phyloP scores from a whole-genome alignment of 495 filamentous ascomycete species.

The Penicillium chermesinum region DNA sequence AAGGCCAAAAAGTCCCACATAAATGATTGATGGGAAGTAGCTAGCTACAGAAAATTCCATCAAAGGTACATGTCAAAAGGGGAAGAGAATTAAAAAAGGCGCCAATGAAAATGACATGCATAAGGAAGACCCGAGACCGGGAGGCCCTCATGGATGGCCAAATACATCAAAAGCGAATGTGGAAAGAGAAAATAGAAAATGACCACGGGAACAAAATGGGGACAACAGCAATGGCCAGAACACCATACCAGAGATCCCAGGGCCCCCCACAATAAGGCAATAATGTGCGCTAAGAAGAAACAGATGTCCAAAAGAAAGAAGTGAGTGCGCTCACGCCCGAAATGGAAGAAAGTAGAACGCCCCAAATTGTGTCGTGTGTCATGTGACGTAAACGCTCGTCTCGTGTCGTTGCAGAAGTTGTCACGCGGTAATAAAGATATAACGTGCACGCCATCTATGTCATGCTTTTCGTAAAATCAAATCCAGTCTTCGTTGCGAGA shows the following conservation, averaged over 20 bases:
- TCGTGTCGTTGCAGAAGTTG: constrained; percentile 19
- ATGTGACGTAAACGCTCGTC: constrained; percentile 26
- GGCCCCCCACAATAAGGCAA: constrained; percentile 7
- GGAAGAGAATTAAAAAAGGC: constrained; percentile 5
- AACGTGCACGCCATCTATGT: constrained; percentile 12
- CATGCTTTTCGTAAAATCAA: constrained; percentile 8
- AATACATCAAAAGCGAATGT: not conserved
- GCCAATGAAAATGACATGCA: not conserved
- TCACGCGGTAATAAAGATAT: constrained; percentile 14
- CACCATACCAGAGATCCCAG: constrained; percentile 2
- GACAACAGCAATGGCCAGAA: constrained; percentile 5
- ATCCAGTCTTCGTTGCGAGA: constrained; percentile 1
- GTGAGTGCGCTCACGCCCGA: constrained; percentile 10
- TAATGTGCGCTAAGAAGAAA: constrained; percentile 14
- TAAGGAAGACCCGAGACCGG: not conserved
- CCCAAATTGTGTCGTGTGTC: constrained; percentile 12
- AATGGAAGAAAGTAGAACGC: constrained; percentile 16
- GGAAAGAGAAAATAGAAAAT: constrained; percentile 4
- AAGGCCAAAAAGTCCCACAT: not conserved
- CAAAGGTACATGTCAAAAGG: constrained; percentile 7
- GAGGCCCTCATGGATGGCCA: not conserved
- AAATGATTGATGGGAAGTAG: constrained; percentile 3
- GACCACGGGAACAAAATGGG: not conserved
- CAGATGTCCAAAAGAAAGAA: constrained; percentile 9
- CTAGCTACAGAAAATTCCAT: constrained; percentile 5